Percentiles rank a stretch among this genome's conserved stretches.
Evolutionary conservation across 495 filamentous ascomycete species (phyloP).

Genomic region (Penicillium taxi): DNA sequence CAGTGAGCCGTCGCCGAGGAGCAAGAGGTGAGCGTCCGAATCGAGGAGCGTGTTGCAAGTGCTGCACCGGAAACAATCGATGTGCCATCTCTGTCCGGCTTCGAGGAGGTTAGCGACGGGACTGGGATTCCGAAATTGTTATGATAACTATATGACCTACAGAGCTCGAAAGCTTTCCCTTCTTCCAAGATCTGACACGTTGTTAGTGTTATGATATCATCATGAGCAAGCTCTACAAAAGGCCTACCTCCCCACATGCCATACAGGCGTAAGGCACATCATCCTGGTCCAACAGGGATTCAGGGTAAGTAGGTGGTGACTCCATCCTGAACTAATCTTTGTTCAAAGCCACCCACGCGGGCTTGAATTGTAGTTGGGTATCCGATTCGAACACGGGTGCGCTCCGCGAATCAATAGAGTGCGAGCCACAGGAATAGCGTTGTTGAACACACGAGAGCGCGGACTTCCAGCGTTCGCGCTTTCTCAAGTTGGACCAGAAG

Average conservation of each 20-base stretch:
- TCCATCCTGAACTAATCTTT: slow-evolving; percentile 26
- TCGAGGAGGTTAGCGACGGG: slow-evolving; percentile 13
- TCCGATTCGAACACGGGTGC: not conserved
- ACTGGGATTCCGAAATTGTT: not conserved
- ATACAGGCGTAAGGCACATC: slow-evolving; percentile 89
- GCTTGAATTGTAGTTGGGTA: no score
- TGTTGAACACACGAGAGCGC: slow-evolving; percentile 4
- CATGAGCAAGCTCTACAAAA: slow-evolving; percentile 4
- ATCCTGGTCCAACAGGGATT: slow-evolving; percentile 78
- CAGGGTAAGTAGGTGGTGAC: slow-evolving; percentile 52
- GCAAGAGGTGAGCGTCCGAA: slow-evolving; percentile 93
- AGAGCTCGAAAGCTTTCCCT: slow-evolving; percentile 95
- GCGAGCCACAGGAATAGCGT: not conserved
- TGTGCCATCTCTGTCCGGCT: slow-evolving; percentile 99
- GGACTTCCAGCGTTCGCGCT: slow-evolving; percentile 6
- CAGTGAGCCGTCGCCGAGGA: slow-evolving; percentile 93
- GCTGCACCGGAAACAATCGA: slow-evolving; percentile 98
- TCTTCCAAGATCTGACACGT: slow-evolving; percentile 78
- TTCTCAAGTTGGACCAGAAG: no score
- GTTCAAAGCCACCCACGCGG: not conserved
- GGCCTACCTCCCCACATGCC: slow-evolving; percentile 86
- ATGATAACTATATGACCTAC: slow-evolving; percentile 47
- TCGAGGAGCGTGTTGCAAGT: slow-evolving; percentile 92
- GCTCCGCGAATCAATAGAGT: not conserved
- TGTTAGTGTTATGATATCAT: slow-evolving; percentile 9